These are phyloP conservation scores for Neospermospora avenae DNA, from an alignment of 2,329 filamentous ascomycete species.

Conservation along the genomic window DNA sequence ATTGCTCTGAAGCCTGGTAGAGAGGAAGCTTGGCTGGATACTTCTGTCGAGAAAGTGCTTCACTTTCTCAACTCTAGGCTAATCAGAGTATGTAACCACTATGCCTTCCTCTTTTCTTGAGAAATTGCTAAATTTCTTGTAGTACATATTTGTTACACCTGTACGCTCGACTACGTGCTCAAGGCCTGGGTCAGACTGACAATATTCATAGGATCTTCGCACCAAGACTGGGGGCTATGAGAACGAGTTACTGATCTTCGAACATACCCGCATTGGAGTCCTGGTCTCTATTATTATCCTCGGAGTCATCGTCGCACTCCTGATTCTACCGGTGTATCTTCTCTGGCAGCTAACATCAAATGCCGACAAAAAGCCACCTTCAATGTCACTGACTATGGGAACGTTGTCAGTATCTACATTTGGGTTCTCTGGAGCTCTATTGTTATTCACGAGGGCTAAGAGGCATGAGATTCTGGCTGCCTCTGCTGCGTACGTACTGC, in stretches of 20 bases:
- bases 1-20: slow-evolving; percentile 37
- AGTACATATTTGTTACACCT: too few relatives aligned
- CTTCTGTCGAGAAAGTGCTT: slow-evolving; percentile 31
- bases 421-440: background rate
- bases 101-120: background rate
- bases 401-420: background rate
- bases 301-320: background rate
- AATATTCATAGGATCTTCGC: background rate
- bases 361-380: too few relatives aligned
- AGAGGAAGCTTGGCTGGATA: slow-evolving; percentile 41
- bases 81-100: background rate
- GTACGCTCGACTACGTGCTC: too few relatives aligned
- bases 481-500: background rate
- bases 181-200: too few relatives aligned
- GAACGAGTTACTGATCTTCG: background rate
- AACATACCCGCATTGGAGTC: background rate
- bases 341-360: background rate
- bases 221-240: background rate
- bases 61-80: background rate
- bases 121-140: background rate
- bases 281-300: background rate
- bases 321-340: background rate
- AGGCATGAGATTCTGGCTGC: background rate
- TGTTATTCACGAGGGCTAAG: background rate
- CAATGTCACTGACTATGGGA: background rate